A percentile compares a stretch with the other conserved stretches of the same genome.
phyloP scores from a whole-genome alignment of 805 yeast genomes.

The Kregervanrija delftensis region DNA sequence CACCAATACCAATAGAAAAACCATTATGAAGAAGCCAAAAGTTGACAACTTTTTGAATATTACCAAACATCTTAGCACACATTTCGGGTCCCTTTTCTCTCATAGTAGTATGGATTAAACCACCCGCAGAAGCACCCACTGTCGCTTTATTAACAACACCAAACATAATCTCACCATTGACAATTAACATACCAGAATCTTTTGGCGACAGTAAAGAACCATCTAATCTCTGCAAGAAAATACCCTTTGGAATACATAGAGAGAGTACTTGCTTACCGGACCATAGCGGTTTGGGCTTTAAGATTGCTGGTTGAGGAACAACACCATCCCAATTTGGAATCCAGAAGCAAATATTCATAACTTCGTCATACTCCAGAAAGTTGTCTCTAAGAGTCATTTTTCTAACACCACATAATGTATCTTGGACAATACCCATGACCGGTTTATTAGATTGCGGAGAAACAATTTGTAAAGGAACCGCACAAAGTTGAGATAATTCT shows the following conservation, averaged over 20 bases:
- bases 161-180: slow-evolving; percentile 93
- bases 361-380: slow-evolving; percentile 86
- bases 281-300: slow-evolving; percentile 96
- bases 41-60: slow-evolving; percentile 90
- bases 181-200: slow-evolving; percentile 92
- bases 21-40: slow-evolving; percentile 96
- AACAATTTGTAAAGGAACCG: slow-evolving; percentile 95
- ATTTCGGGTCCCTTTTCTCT: slow-evolving; percentile 92
- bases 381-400: slow-evolving; percentile 89
- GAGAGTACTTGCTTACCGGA: slow-evolving; percentile 93
- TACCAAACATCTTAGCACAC: slow-evolving; percentile 87
- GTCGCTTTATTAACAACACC: slow-evolving; percentile 98
- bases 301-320: slow-evolving; percentile 89
- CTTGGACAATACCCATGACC: slow-evolving; percentile 99
- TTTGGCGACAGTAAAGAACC: slow-evolving; percentile 81
- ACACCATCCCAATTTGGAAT: slow-evolving; percentile 98
- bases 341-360: slow-evolving; percentile 96
- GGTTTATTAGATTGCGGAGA: slow-evolving; percentile 99
- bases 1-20: slow-evolving; percentile 99
- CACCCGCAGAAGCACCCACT: slow-evolving; percentile 98
- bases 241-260: slow-evolving; percentile 92
- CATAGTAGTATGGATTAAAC: slow-evolving; percentile 93
- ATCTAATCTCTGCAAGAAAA: slow-evolving; percentile 88
- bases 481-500: slow-evolving; percentile 88
- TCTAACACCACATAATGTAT: slow-evolving; percentile 94